A percentile compares a stretch with the other conserved stretches of the same genome.
Conservation (phyloP, 805 yeast species). For the Candida corydali region DNA sequence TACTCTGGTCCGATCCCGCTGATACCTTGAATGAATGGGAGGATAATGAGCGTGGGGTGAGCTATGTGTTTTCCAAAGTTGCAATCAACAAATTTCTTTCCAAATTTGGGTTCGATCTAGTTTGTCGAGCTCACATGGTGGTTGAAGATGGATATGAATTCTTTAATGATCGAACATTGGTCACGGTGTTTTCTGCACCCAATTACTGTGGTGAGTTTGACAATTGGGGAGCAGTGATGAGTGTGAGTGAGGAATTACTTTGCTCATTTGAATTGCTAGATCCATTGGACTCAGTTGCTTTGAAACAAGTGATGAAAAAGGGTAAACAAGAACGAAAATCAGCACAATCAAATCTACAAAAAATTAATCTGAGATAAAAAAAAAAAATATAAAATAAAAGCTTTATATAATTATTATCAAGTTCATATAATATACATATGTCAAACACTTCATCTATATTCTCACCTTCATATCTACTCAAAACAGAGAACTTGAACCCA, state of each 20-base stretch:
- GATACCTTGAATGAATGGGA: constrained; percentile 83
- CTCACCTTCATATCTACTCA: constrained; percentile 12
- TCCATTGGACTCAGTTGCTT: constrained; percentile 88
- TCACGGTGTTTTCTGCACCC: constrained; percentile 79
- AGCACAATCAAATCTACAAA: constrained; percentile 31
- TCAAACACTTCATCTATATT: not conserved
- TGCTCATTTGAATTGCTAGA: constrained; percentile 92
- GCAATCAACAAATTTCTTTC: constrained; percentile 74
- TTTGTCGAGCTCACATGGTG: constrained; percentile 86
- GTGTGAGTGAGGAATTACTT: constrained; percentile 85
- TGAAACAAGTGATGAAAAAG: constrained; percentile 90
- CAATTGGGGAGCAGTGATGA: constrained; percentile 93
- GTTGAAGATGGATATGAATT: constrained; percentile 88
- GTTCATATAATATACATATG: no score
- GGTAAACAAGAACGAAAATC: constrained; percentile 83
- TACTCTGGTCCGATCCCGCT: constrained; percentile 84
- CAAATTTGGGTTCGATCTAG: constrained; percentile 75
- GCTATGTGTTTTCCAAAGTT: constrained; percentile 73
- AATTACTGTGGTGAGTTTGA: constrained; percentile 81
- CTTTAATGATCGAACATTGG: constrained; percentile 68
- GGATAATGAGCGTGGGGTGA: constrained; percentile 81
- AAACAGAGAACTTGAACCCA: constrained; percentile 31
- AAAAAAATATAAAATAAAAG: not conserved
- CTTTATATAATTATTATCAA: no score
- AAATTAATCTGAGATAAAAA: constrained; percentile 6